A percentile compares a stretch with the other conserved stretches of the same genome.
Conservation (phyloP, 2,329 filamentous ascomycete genomes). For the Fusarium begoniae region DNA sequence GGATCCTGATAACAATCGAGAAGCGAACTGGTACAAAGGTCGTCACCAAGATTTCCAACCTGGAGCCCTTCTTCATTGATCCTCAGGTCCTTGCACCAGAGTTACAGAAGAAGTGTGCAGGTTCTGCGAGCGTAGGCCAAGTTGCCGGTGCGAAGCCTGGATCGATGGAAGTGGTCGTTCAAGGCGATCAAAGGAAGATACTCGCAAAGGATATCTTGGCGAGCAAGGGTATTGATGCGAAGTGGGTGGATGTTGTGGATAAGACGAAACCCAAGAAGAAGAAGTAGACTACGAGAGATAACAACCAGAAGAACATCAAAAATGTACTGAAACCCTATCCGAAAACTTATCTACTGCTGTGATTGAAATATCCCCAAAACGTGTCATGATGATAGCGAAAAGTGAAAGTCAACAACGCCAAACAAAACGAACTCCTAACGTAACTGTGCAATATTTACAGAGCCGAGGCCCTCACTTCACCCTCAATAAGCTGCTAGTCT, state of each 20-base stretch:
- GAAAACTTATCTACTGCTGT: no score
- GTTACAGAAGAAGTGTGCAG: constrained; percentile 37
- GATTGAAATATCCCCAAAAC: no score
- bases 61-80: constrained; percentile 36
- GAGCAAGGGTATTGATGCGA: constrained; percentile 24
- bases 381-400: no score
- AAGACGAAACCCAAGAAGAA: constrained; percentile 37
- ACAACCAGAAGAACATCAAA: no score
- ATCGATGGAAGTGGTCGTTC: constrained; percentile 34
- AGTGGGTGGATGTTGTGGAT: constrained; percentile 37
- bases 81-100: constrained; percentile 34
- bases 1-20: constrained; percentile 31
- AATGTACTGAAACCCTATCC: no score
- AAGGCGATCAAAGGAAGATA: constrained; percentile 35
- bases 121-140: constrained; percentile 36
- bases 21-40: constrained; percentile 39
- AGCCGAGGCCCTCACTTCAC: no score
- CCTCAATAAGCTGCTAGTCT: no score
- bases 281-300: no score
- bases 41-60: constrained; percentile 36
- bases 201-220: constrained; percentile 21
- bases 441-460: no score
- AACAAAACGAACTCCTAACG: no score
- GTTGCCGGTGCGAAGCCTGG: constrained; percentile 35
- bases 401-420: no score